Evolutionary conservation across 2,329 filamentous ascomycete genomes (phyloP).

Genomic region (Sclerotinia minor): DNA sequence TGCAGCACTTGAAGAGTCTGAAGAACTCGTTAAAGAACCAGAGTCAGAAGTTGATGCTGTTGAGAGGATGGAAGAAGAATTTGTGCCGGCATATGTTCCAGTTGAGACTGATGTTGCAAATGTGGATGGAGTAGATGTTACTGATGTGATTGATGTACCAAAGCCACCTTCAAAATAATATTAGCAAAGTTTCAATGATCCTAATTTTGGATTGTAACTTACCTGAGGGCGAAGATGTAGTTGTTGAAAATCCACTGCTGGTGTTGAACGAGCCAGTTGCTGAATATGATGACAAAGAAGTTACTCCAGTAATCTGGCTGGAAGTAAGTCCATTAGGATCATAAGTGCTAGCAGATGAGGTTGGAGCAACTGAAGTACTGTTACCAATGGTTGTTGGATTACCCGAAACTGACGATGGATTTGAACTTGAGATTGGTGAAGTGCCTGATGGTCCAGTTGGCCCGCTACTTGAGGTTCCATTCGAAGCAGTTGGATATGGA

Average conservation of each 20-base stretch:
- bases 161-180: slow-evolving; percentile 14
- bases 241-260: slow-evolving; percentile 2
- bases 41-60: slow-evolving; percentile 16
- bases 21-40: background rate
- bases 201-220: background rate
- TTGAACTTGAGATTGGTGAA: slow-evolving; percentile 14
- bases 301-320: slow-evolving; percentile 10
- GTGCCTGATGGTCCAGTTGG: slow-evolving; percentile 25
- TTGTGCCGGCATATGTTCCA: slow-evolving; percentile 9
- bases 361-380: background rate
- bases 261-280: slow-evolving; percentile 9
- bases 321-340: slow-evolving; percentile 14
- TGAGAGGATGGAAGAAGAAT: slow-evolving; percentile 16
- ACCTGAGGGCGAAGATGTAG: slow-evolving; percentile 15
- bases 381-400: slow-evolving; percentile 3
- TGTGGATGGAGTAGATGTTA: slow-evolving; percentile 26
- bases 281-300: slow-evolving; percentile 7
- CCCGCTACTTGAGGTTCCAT: slow-evolving; percentile 21
- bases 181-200: slow-evolving; percentile 2
- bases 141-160: slow-evolving; percentile 21
- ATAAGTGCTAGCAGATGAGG: slow-evolving; percentile 9
- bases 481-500: slow-evolving; percentile 27
- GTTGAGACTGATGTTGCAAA: slow-evolving; percentile 28
- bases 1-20: slow-evolving; percentile 4
- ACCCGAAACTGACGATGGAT: background rate